Evolutionary conservation across 2,329 filamentous ascomycete species (phyloP).

Genomic region (Peltaster fructicola): DNA sequence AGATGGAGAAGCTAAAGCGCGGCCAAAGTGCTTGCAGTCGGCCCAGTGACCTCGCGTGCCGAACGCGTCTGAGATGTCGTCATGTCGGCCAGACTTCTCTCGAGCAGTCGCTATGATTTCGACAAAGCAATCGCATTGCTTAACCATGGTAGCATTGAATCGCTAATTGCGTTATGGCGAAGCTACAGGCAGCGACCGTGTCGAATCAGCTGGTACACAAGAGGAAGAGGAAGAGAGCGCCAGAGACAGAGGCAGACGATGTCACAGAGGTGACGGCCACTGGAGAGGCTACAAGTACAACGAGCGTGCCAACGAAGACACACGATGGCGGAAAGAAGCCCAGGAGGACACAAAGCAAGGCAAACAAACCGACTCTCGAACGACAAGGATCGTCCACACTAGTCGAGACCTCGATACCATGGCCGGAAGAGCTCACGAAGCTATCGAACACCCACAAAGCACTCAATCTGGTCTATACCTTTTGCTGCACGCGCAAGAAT

Average conservation of each 20-base stretch:
- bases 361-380: conserved; percentile 22
- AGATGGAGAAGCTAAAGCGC: too few relatives aligned
- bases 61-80: too few relatives aligned
- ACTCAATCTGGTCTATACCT: conserved; percentile 83
- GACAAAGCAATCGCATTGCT: neutral
- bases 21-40: too few relatives aligned
- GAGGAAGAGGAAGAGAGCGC: conserved; percentile 25
- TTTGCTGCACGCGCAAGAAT: conserved; percentile 84
- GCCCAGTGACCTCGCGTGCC: too few relatives aligned
- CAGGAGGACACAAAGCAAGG: conserved; percentile 25
- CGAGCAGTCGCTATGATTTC: conserved; percentile 1
- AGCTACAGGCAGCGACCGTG: conserved; percentile 30
- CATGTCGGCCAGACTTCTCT: too few relatives aligned
- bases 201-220: conserved; percentile 27
- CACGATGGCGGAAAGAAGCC: conserved; percentile 39
- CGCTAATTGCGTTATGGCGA: conserved; percentile 21
- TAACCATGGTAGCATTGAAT: neutral
- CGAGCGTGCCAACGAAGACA: conserved; percentile 36
- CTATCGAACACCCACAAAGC: conserved; percentile 66
- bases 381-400: conserved; percentile 32
- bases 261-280: conserved; percentile 7
- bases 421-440: conserved; percentile 58
- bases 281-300: conserved; percentile 15
- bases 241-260: conserved; percentile 2
- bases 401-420: conserved; percentile 39